Conservation (phyloP, 352 stramenopile species). For the Phytophthora chlamydospora region DNA sequence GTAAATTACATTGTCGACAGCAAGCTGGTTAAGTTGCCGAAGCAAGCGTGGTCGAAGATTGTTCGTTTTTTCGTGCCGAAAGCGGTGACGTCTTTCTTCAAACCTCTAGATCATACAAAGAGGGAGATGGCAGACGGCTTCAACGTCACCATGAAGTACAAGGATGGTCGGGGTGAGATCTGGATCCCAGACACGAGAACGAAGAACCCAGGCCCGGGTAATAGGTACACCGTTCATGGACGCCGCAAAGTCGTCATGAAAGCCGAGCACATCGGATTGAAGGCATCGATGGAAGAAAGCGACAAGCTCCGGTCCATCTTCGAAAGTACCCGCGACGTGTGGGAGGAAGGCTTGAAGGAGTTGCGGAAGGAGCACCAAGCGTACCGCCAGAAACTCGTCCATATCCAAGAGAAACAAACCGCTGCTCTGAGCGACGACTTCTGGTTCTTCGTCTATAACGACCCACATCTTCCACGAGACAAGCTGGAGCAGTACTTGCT, state of each 20-base stretch:
- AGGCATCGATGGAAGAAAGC: slow-evolving; percentile 39
- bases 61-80: slow-evolving; percentile 39
- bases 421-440: slow-evolving; percentile 38
- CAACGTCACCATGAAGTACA: slow-evolving; percentile 39
- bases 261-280: slow-evolving; percentile 37
- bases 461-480: slow-evolving; percentile 14
- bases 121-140: slow-evolving; percentile 46
- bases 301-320: slow-evolving; percentile 31
- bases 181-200: slow-evolving; percentile 31
- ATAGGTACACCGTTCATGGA: no score
- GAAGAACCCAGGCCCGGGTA: slow-evolving; percentile 5
- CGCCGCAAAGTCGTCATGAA: slow-evolving; percentile 8
- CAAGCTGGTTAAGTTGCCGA: background rate
- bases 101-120: slow-evolving; percentile 1
- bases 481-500: slow-evolving; percentile 23
- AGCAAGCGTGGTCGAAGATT: slow-evolving; percentile 18
- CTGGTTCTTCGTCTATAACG: slow-evolving; percentile 48
- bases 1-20: no score
- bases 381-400: slow-evolving; percentile 16
- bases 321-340: slow-evolving; percentile 19
- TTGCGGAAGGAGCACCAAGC: slow-evolving; percentile 31
- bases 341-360: slow-evolving; percentile 21
- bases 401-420: slow-evolving; percentile 12
- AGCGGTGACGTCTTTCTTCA: slow-evolving; percentile 12
- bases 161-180: slow-evolving; percentile 38